Percentiles rank a stretch among this genome's conserved stretches.
Conservation (phyloP, 345 rosid species). For the Melaleuca alternifolia region DNA sequence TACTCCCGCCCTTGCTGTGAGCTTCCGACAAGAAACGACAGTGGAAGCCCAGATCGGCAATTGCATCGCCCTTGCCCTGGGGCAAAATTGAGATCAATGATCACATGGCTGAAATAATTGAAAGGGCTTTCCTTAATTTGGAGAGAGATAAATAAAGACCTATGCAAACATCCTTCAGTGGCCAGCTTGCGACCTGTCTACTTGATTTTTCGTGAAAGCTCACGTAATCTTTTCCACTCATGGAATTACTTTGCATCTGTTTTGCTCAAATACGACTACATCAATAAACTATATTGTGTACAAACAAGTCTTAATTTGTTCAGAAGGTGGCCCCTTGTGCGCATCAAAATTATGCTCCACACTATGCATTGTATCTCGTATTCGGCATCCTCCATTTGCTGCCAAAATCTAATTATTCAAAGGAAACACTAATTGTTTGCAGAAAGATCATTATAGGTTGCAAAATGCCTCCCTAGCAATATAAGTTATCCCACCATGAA, state of each 20-base stretch:
- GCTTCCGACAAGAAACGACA: neutral
- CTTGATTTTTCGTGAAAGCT: neutral
- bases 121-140: neutral
- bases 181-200: fast-evolving
- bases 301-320: neutral
- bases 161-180: neutral
- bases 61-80: neutral
- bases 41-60: neutral
- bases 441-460: neutral
- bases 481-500: neutral
- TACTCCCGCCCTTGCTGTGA: too few species aligned
- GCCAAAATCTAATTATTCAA: neutral
- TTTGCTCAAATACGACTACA: neutral
- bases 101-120: neutral
- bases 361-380: neutral
- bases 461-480: neutral
- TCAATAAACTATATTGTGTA: neutral
- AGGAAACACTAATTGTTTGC: neutral
- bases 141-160: neutral
- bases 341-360: neutral
- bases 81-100: neutral
- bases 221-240: neutral
- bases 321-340: neutral
- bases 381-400: neutral
- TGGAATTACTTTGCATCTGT: neutral